Percentiles rank a stretch among this genome's conserved stretches.
Evolutionary conservation across 495 filamentous ascomycete genomes (phyloP).

Genomic region (Glutinoglossum americanum): DNA sequence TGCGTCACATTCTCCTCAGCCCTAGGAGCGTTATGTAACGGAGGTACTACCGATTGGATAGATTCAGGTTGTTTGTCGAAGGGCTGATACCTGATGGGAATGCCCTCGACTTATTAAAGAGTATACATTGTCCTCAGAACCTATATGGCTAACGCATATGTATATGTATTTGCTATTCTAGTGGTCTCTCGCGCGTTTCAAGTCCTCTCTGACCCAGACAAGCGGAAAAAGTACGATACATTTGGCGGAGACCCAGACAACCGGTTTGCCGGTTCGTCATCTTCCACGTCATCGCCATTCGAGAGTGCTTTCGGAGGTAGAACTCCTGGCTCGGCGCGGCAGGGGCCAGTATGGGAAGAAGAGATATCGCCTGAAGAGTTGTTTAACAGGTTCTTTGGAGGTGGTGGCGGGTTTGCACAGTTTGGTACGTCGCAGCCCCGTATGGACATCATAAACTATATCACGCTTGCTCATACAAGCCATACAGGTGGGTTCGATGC

Average conservation of each 20-base stretch:
- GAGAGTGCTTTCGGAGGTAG: conserved; percentile 34
- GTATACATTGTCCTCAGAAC: not conserved
- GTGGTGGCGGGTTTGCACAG: conserved; percentile 42
- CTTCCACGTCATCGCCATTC: conserved; percentile 5
- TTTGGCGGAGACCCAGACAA: conserved; percentile 84
- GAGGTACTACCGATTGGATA: not conserved
- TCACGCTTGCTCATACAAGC: not conserved
- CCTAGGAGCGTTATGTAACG: not conserved
- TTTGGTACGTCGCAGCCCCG: conserved; percentile 29
- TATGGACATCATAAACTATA: not conserved
- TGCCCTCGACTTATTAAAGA: not conserved
- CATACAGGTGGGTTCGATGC: conserved; percentile 28
- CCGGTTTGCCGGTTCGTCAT: conserved; percentile 35
- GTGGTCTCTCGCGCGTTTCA: conserved; percentile 90
- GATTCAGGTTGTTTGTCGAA: not conserved
- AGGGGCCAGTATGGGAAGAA: conserved; percentile 48
- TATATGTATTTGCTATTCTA: conserved; percentile 13
- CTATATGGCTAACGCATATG: not conserved
- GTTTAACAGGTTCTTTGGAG: conserved; percentile 86
- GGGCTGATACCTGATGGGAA: not conserved
- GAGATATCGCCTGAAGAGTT: conserved; percentile 94
- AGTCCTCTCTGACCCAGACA: conserved; percentile 79
- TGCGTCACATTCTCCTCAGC: conserved; percentile 20
- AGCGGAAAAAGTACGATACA: conserved; percentile 66
- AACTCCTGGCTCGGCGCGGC: conserved; percentile 20